Base-by-base conservation (phyloP, 1,284 basidiomycete species). In the Ustilago hordei region DNA sequence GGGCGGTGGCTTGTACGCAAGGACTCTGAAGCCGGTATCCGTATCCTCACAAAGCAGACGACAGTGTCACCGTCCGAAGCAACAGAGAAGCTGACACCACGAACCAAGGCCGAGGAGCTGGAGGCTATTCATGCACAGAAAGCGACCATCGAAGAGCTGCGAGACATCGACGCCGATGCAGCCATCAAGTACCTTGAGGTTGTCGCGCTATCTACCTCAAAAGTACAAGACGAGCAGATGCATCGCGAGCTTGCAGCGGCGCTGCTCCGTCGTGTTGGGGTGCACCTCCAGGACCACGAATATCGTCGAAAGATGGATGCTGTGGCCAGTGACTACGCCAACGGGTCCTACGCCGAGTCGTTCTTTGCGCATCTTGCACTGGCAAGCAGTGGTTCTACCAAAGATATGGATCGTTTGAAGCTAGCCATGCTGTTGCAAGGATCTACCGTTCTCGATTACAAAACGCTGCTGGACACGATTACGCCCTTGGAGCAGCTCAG, bases 141-240 rank as follows among this genome's bases (percentile, higher is more conserved):
- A 48, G 63, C 68, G 6, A 80, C 75, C 35, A 74, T 80, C 13
- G 45, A 58, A 12, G 70, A 79, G 50, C 58, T 83, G 17, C 62
- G 62, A 2, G 56, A 47, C 34, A 67, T 81, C 41, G 76, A 84
- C 54, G 65, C 69, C 8, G 55, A 71, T 15, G 80, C 81, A 2
- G 81, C 80, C 4, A 69, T 61, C n/a, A 66, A 52, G 36, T 83
- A 82, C n/a, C 69, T 84, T 6, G 83, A 85, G 75, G 73, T 74
- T 8, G 66, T 81, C 2, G 83, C 78, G 11, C 67, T 85, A 3
- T 68, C 80, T 8, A 69, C 59, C 0, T 43, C 57, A 39, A 79
- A 79, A 35, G 75, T 72, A 13, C 75, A 75, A 39, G 64, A 66
- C n/a, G 63, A 74, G 50, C 68, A 75, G 34, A 64, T 80, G 62